A percentile compares a stretch with the other conserved stretches of the same genome.
These are phyloP conservation scores for Picocystis sp. DNA, from an alignment of 163 green algal genomes.

Conservation along the genomic window DNA sequence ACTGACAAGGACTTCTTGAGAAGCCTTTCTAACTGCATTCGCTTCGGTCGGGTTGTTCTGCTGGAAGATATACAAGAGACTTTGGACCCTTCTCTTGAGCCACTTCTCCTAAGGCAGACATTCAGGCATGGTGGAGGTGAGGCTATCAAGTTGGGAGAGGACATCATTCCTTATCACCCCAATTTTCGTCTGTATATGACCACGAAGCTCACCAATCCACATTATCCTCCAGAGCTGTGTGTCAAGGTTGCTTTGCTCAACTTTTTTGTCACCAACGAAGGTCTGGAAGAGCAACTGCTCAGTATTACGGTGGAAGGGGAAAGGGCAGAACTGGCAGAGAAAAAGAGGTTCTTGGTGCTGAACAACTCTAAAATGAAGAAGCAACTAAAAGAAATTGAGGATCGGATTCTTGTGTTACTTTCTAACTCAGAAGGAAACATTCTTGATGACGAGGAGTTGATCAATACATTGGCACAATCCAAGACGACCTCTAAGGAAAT, in stretches of 20 bases:
- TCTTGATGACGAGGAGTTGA: conserved; percentile 65
- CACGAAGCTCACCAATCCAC: conserved; percentile 56
- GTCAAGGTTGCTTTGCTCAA: conserved; percentile 65
- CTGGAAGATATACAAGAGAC: conserved; percentile 45
- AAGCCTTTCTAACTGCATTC: conserved; percentile 52
- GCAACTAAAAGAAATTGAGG: conserved; percentile 60
- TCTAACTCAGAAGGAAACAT: conserved; percentile 48
- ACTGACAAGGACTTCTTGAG: conserved; percentile 54
- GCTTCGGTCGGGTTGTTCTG: conserved; percentile 33
- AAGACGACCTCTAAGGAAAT: conserved; percentile 64
- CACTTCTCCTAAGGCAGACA: conserved; percentile 49
- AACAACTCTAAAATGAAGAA: conserved; percentile 65
- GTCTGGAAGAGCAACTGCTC: conserved; percentile 67
- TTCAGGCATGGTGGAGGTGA: conserved; percentile 52
- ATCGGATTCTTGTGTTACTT: conserved; percentile 60
- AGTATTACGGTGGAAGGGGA: conserved; percentile 43
- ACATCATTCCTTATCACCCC: conserved; percentile 61
- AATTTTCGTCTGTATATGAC: conserved; percentile 75
- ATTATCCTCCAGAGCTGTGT: conserved; percentile 55
- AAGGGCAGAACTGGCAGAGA: conserved; percentile 56
- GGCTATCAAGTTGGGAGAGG: conserved; percentile 66
- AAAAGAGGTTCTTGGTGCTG: conserved; percentile 54
- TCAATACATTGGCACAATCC: conserved; percentile 54
- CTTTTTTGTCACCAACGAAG: conserved; percentile 54
- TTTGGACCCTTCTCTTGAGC: conserved; percentile 56